Percentiles rank a stretch among this genome's conserved stretches.
Conservation (phyloP, 352 stramenopile species). For the Phytophthora litchii region DNA sequence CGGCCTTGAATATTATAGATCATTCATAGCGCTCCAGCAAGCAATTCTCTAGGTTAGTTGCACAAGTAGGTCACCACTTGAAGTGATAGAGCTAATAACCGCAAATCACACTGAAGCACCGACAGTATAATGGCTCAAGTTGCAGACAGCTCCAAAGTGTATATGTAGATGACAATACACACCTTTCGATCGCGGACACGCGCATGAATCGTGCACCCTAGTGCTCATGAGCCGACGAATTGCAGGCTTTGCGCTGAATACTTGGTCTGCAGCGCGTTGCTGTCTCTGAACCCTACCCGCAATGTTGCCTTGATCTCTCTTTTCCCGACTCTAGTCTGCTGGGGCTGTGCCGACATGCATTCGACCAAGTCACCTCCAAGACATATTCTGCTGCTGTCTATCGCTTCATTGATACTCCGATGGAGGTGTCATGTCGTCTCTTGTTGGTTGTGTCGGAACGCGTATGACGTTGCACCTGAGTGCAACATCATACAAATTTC, state of each 20-base stretch:
- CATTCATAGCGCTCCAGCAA: background rate
- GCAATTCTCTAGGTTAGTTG: background rate
- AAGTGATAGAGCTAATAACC: background rate
- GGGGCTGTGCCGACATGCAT: no score
- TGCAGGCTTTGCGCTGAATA: slow-evolving; percentile 26
- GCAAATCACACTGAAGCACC: background rate
- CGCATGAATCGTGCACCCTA: background rate
- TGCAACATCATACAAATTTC: slow-evolving; percentile 35
- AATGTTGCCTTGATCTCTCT: slow-evolving; percentile 30
- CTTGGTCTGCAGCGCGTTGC: slow-evolving; percentile 18
- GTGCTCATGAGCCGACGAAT: slow-evolving; percentile 6
- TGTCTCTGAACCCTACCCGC: slow-evolving; percentile 30
- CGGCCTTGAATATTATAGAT: no score
- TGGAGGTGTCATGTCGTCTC: background rate
- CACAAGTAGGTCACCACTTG: background rate
- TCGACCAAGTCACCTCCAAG: background rate
- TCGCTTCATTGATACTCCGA: background rate
- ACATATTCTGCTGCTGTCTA: background rate
- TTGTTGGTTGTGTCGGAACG: slow-evolving; percentile 19
- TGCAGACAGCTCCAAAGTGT: background rate
- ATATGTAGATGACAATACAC: background rate
- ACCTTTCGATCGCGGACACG: background rate
- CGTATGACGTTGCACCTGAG: slow-evolving; percentile 28
- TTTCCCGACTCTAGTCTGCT: slow-evolving; percentile 8
- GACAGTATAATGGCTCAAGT: background rate